A percentile compares a stretch with the other conserved stretches of the same genome.
phyloP scores from a whole-genome alignment of 1,284 basidiomycete genomes.

The Singerocomus inundabilis region DNA sequence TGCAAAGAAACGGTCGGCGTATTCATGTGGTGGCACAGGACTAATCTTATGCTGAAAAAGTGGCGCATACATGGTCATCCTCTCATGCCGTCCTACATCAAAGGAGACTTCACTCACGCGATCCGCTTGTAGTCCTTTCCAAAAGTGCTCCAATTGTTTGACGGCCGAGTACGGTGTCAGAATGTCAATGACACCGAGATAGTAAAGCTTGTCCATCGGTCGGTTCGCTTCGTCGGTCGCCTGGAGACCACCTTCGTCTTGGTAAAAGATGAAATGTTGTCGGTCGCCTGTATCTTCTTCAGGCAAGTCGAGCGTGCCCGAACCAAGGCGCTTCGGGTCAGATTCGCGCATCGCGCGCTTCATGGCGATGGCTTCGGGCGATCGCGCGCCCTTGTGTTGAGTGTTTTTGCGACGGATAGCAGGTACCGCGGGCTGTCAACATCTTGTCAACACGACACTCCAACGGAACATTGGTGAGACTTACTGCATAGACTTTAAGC shows the following conservation, averaged over 20 bases:
- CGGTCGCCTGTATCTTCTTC: conserved; percentile 72
- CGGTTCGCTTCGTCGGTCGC: conserved; percentile 87
- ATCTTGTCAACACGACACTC: conserved; percentile 4
- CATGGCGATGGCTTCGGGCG: conserved; percentile 78
- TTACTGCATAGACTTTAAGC: conserved; percentile 87
- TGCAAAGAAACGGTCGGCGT: conserved; percentile 82
- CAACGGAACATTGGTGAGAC: conserved; percentile 26
- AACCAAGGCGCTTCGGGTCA: conserved; percentile 73
- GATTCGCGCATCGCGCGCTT: conserved; percentile 83
- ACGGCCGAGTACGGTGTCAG: conserved; percentile 81
- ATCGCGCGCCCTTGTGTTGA: conserved; percentile 51
- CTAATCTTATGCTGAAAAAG: conserved; percentile 83
- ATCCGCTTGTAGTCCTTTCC: conserved; percentile 89
- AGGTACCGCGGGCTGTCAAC: conserved; percentile 60
- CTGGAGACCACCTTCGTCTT: conserved; percentile 92
- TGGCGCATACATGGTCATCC: conserved; percentile 7
- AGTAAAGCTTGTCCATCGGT: conserved; percentile 82
- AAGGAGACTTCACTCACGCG: conserved; percentile 53
- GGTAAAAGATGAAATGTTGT: conserved; percentile 90
- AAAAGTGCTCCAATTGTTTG: conserved; percentile 88
- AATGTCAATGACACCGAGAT: conserved; percentile 93
- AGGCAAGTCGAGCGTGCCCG: conserved; percentile 64
- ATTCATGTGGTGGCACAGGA: conserved; percentile 82
- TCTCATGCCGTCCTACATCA: not conserved
- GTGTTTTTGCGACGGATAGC: conserved; percentile 55